Conservation (phyloP, 768 basidiomycete genomes). For the Pleurotus platypus region DNA sequence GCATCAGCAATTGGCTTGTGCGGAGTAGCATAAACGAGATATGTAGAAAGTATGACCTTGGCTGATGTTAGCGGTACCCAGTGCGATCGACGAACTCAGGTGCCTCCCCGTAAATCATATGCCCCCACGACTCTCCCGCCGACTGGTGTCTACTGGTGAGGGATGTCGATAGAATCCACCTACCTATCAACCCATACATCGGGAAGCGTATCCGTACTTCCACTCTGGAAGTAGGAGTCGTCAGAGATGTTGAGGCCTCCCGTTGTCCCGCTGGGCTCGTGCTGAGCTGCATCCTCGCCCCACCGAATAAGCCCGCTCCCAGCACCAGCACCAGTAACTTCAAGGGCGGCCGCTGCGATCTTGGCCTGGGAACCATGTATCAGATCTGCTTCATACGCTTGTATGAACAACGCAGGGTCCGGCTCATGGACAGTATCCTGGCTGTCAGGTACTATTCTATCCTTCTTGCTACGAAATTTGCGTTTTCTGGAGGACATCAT, state of each 20-base stretch:
- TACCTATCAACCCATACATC: conserved; percentile 84
- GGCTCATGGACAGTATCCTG: conserved; percentile 1
- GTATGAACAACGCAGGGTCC: conserved; percentile 43
- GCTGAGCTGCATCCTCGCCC: conserved; percentile 15
- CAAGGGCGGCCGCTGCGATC: conserved; percentile 33
- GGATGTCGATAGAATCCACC: conserved; percentile 26
- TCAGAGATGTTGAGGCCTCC: conserved; percentile 9
- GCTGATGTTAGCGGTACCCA: conserved; percentile 4
- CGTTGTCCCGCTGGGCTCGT: neutral
- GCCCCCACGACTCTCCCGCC: no score
- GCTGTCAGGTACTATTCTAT: neutral
- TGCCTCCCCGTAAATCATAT: no score
- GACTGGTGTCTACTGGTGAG: no score
- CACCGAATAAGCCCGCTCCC: conserved; percentile 28
- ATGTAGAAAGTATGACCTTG: conserved; percentile 10
- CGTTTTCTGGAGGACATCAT: conserved; percentile 5
- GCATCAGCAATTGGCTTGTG: conserved; percentile 18
- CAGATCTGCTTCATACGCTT: conserved; percentile 78
- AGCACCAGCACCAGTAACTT: conserved; percentile 17
- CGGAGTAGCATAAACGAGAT: conserved; percentile 23
- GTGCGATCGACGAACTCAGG: neutral
- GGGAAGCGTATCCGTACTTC: conserved; percentile 2
- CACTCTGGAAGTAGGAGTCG: conserved; percentile 21
- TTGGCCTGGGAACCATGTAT: conserved; percentile 47
- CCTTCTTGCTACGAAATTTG: conserved; percentile 3